phyloP scores from a whole-genome alignment of 192 early-diverging fungal species.

The Backusella australiensis region DNA sequence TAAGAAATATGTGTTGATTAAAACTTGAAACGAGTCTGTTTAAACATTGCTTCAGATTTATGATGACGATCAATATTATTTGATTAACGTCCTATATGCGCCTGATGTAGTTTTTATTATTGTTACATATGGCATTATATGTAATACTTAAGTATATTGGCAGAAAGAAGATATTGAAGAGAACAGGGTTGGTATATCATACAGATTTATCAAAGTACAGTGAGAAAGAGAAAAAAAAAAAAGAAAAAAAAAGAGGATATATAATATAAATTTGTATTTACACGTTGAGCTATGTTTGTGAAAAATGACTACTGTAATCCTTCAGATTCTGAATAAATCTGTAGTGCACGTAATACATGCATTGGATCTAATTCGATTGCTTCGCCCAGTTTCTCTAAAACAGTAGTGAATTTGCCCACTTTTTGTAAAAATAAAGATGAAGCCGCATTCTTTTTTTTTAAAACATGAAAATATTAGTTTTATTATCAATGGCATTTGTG shows the following conservation, averaged over 20 bases:
- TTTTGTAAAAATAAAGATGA: constrained; percentile 58
- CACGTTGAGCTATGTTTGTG: background rate
- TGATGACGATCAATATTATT: too few relatives aligned
- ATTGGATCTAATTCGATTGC: constrained; percentile 57
- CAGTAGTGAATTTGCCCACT: constrained; percentile 51
- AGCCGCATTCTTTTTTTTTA: constrained; percentile 58
- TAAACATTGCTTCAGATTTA: too few relatives aligned
- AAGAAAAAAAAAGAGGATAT: background rate
- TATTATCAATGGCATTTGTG: background rate
- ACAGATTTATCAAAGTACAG: too few relatives aligned
- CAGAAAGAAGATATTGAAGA: too few relatives aligned
- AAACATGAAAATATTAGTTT: background rate
- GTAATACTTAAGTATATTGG: too few relatives aligned
- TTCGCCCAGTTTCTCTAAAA: constrained; percentile 56
- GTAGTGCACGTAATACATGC: constrained; percentile 60
- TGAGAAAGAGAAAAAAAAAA: too few relatives aligned
- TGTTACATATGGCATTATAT: too few relatives aligned
- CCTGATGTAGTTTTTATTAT: too few relatives aligned
- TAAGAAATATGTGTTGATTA: too few relatives aligned
- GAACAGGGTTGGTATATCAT: too few relatives aligned
- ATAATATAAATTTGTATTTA: background rate
- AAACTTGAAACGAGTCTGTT: too few relatives aligned
- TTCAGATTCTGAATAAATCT: constrained; percentile 56
- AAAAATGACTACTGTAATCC: constrained; percentile 10
- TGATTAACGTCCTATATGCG: too few relatives aligned